A percentile compares a stretch with the other conserved stretches of the same genome.
Conservation (phyloP, 257 asterid genomes). For the Nicotiana benthamiana region DNA sequence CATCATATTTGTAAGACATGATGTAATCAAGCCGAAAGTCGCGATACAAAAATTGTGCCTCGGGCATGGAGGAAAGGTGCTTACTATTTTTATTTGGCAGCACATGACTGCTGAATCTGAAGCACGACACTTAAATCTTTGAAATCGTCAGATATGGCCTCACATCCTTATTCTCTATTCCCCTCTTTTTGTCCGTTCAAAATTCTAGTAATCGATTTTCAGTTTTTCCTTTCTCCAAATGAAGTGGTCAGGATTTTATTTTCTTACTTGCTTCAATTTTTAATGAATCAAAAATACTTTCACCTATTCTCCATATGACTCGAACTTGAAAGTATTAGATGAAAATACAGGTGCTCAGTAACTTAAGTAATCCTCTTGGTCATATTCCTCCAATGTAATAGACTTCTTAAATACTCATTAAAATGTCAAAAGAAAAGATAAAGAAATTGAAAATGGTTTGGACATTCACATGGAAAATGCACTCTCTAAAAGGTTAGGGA, state of each 20-base stretch:
- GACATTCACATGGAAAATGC: not conserved
- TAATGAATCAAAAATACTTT: not conserved
- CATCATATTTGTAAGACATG: not conserved
- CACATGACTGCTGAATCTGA: not conserved
- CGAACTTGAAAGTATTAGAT: not conserved
- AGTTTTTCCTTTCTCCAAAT: not conserved
- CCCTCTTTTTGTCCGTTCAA: not conserved
- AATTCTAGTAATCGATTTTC: not conserved
- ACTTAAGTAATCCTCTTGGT: not conserved
- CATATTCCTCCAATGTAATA: not conserved
- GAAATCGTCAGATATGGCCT: not conserved
- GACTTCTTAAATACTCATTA: not conserved
- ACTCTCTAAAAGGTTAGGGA: not conserved
- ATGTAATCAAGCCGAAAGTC: not conserved
- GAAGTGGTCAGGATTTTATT: too few species aligned
- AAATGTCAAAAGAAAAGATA: not conserved
- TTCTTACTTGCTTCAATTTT: too few species aligned
- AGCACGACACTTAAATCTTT: not conserved
- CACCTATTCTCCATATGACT: not conserved
- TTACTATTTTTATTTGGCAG: not conserved
- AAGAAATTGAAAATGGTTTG: not conserved
- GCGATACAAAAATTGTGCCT: too few species aligned
- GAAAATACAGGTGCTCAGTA: not conserved
- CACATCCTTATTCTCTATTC: not conserved
- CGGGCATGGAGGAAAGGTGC: not conserved